Evolutionary conservation across 176 grass and related monocot species (phyloP), one percentile per base, ranked within the genome.

Genomic region (Cymbopogon citratus): DNA sequence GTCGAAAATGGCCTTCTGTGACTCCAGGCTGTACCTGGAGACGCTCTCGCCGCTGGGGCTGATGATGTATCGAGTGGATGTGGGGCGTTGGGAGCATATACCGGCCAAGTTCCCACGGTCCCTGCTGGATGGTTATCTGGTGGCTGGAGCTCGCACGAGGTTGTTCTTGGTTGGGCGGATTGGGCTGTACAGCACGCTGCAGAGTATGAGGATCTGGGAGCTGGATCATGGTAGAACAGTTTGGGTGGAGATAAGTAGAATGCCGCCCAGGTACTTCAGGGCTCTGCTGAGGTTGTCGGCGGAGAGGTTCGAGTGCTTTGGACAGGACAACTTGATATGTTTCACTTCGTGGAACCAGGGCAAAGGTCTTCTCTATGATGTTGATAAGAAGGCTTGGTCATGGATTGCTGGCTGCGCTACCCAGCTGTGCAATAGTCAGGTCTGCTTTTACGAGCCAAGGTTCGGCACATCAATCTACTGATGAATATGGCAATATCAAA

Each of bases 301-400:
- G 4, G 95, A 98, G 87, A 89, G 95, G 66, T 98, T 98, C 8
- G 95, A 98, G 73, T 98, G 95, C 86, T 98, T 98, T 88, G 95
- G 95, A 60, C 92, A 98, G 85, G 95, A 95, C 45, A 98, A 98
- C 72, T 85, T 95, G 48, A 98, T 98, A 33, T 98, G 88, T 83
- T 98, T 98, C 86, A 98, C 95, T 5, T 95, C 92, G 2, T 98
- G 95, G 95, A 98, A 98, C 81, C 95, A 98, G 81, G 95, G 95
- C 35, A 98, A 91, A 76, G 92, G 95, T 43, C 90, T 98, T 66
- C 83, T 98, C 6, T 98, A 98, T 8, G 90, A 98, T 8, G 92
- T 98, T 1, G 95, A 98, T 77, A 93, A 89, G 78, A 98, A 98
- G 66, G 52, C 81, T 49, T 98, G 95, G 95, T 95, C 92, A 7